Percentiles rank a stretch among this genome's conserved stretches.
These are phyloP conservation scores for Cryphonectria nitschkei DNA, from an alignment of 2,329 filamentous ascomycete genomes.

Conservation along the genomic window DNA sequence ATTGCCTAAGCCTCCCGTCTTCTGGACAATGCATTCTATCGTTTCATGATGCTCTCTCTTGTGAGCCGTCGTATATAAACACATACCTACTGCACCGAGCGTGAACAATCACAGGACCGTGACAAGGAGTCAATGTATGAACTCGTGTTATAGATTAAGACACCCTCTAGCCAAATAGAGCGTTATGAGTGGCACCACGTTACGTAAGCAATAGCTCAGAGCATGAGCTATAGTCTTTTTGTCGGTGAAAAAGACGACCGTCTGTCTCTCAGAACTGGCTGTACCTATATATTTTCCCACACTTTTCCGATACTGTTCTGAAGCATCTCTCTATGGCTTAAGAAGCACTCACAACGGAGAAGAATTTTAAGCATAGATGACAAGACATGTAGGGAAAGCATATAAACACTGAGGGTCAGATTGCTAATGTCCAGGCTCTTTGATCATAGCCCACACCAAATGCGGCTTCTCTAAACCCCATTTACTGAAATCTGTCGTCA, in stretches of 20 bases:
- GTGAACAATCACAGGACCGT: neutral
- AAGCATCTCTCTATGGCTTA: neutral
- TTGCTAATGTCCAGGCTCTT: constrained; percentile 21
- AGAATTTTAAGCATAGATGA: neutral
- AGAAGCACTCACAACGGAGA: neutral
- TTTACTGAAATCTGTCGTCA: constrained; percentile 36
- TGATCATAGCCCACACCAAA: constrained; percentile 36
- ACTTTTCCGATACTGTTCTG: neutral
- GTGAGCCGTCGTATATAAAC: too few relatives aligned
- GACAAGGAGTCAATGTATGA: neutral
- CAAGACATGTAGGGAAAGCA: neutral
- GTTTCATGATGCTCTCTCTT: too few relatives aligned
- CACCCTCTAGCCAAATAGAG: neutral
- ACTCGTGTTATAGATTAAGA: neutral
- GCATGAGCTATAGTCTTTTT: neutral
- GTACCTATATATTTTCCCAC: too few relatives aligned
- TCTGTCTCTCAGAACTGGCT: too few relatives aligned
- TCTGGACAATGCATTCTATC: too few relatives aligned
- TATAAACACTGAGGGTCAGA: neutral
- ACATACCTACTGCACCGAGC: neutral
- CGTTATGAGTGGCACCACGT: too few relatives aligned
- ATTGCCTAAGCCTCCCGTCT: too few relatives aligned
- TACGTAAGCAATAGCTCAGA: too few relatives aligned
- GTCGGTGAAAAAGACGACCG: too few relatives aligned
- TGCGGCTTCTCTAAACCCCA: constrained; percentile 37